Conservation (phyloP, 805 yeast species). For the Lipomyces yamadae region DNA sequence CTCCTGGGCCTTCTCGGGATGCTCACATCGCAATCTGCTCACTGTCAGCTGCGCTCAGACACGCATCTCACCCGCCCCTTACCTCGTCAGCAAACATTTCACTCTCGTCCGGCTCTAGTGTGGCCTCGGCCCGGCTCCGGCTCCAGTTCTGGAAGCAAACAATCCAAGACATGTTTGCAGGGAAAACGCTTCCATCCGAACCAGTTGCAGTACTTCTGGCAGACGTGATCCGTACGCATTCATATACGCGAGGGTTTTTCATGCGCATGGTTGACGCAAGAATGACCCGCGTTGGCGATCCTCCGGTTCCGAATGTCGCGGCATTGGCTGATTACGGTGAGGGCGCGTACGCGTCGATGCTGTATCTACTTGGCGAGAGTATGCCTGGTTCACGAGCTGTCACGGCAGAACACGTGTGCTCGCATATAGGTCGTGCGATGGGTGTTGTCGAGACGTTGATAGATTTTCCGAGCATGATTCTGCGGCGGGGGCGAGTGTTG, state of each 20-base stretch:
- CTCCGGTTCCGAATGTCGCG: slow-evolving; percentile 55
- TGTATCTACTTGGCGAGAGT: slow-evolving; percentile 66
- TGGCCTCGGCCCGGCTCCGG: slow-evolving; percentile 51
- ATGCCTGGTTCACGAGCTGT: slow-evolving; percentile 45
- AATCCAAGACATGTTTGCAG: slow-evolving; percentile 53
- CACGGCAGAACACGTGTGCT: slow-evolving; percentile 46
- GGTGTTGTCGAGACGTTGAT: slow-evolving; percentile 69
- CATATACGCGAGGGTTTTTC: slow-evolving; percentile 59
- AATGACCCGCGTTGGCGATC: slow-evolving; percentile 56
- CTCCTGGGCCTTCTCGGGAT: slow-evolving; percentile 67
- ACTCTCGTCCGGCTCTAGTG: slow-evolving; percentile 63
- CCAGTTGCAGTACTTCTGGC: slow-evolving; percentile 67
- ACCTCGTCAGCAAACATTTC: slow-evolving; percentile 48
- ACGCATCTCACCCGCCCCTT: slow-evolving; percentile 20
- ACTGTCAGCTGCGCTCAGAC: slow-evolving; percentile 44
- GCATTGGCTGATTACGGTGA: slow-evolving; percentile 78
- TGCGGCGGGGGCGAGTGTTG: slow-evolving; percentile 55
- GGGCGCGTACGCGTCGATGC: slow-evolving; percentile 74
- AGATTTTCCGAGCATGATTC: slow-evolving; percentile 63
- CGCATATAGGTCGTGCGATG: slow-evolving; percentile 83
- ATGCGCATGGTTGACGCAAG: slow-evolving; percentile 65
- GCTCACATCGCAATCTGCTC: slow-evolving; percentile 67
- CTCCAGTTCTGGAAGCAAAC: slow-evolving; percentile 77
- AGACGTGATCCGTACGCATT: slow-evolving; percentile 54
- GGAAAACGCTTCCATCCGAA: slow-evolving; percentile 54